Evolutionary conservation across 306 rosid species (phyloP).

Genomic region (Benincasa hispida): DNA sequence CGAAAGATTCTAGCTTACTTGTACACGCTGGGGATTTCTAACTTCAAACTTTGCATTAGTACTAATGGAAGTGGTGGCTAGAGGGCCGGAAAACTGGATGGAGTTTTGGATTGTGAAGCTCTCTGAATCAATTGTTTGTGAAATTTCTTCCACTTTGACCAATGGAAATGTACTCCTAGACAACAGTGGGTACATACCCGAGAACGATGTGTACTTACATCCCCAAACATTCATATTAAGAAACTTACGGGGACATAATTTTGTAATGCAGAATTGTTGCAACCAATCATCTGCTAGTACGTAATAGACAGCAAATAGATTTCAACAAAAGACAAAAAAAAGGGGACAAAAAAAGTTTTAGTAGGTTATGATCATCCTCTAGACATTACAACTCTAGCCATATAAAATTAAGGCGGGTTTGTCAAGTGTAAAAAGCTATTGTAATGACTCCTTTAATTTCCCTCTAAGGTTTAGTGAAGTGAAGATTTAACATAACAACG

Average conservation of each 20-base stretch:
- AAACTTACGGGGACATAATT: background rate
- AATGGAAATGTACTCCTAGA: conserved; percentile 52
- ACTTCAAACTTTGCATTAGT: conserved; percentile 72
- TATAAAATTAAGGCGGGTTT: background rate
- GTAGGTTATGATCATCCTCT: too few relatives aligned
- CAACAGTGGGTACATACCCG: conserved; percentile 69
- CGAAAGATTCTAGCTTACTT: conserved; percentile 25
- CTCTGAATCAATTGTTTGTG: conserved; percentile 56
- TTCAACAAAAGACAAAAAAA: too few relatives aligned
- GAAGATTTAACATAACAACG: background rate
- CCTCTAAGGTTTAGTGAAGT: background rate
- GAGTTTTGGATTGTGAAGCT: conserved; percentile 64
- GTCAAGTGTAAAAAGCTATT: background rate
- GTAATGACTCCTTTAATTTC: background rate
- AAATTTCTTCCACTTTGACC: conserved; percentile 64
- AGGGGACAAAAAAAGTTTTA: too few relatives aligned
- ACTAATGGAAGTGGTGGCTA: conserved; percentile 64
- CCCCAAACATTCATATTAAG: background rate
- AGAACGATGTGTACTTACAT: conserved; percentile 65
- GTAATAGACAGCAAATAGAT: too few relatives aligned
- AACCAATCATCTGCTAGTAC: background rate
- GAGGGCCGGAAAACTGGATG: conserved; percentile 65
- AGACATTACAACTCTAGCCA: too few relatives aligned
- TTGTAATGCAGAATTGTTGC: too few relatives aligned
- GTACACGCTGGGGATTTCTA: conserved; percentile 79